Evolutionary conservation across 345 rosid species (phyloP).

Genomic region (Arabidopsis thaliana): DNA sequence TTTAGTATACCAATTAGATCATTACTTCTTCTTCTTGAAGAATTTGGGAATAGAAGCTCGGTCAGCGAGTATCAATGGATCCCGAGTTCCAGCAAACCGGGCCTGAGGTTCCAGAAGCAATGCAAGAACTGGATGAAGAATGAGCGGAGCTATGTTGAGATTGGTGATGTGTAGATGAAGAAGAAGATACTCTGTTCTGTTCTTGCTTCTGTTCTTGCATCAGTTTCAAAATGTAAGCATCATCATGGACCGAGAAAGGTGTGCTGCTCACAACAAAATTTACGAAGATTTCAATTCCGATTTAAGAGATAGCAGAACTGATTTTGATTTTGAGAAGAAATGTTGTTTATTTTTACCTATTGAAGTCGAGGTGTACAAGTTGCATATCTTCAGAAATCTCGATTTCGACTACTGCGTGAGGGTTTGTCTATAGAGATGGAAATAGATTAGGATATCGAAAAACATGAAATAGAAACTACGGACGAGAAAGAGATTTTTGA

Average conservation of each 20-base stretch:
- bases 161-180: slow-evolving; percentile 36
- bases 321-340: background rate
- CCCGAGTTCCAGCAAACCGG: slow-evolving; percentile 49
- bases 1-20: slow-evolving; percentile 35
- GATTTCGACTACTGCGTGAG: slow-evolving; percentile 58
- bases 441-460: background rate
- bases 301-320: slow-evolving; percentile 6
- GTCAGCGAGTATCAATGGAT: slow-evolving; percentile 42
- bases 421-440: slow-evolving; percentile 44
- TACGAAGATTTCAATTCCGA: background rate
- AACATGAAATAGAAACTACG: background rate
- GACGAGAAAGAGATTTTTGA: background rate
- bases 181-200: slow-evolving; percentile 41
- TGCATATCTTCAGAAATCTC: slow-evolving; percentile 63
- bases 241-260: slow-evolving; percentile 52
- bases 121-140: slow-evolving; percentile 52
- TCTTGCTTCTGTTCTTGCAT: slow-evolving; percentile 45
- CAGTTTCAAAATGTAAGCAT: slow-evolving; percentile 50
- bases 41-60: background rate
- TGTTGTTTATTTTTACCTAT: slow-evolving; percentile 43
- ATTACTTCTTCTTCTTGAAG: slow-evolving; percentile 27
- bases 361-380: slow-evolving; percentile 60
- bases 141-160: slow-evolving; percentile 46
- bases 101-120: slow-evolving; percentile 48
- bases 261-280: slow-evolving; percentile 41